Base-by-base conservation (phyloP, 2,329 filamentous ascomycete species). In the Colletotrichum sp. region DNA sequence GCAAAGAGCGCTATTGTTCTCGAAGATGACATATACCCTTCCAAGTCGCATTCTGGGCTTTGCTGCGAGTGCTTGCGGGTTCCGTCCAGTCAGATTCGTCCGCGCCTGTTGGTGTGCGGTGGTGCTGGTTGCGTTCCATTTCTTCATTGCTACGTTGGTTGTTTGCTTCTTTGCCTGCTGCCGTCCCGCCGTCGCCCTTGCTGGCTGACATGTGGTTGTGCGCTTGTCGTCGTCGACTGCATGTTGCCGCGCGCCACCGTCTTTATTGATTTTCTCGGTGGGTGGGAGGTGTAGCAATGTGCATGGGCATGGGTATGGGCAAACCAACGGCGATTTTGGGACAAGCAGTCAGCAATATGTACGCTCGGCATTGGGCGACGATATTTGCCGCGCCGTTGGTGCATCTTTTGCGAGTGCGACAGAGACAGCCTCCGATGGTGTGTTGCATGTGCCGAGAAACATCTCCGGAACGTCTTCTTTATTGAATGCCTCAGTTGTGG, bases 171-270 rank as follows among this genome's bases (percentile, higher is more conserved):
- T 70, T 70, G 52, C 32, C 52, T 64, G 55, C 15, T 44, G 39
- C 34, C 28, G 28, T 36, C 44, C 44, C 44, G 44, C 44, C 12
- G n/a, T 3, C 39, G 18, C 18, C 39, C 39, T 48, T 48, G n/a
- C 44, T 22, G 44, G n/a, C 44, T 52, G 44, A 52, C 44, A 52
- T 52, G 44, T 52, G 44, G 44, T 52, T 22, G 12, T 52, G 44
- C 44, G 57, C 26, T 71, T 64, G 57, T 71, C n/a, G 57, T 71
- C n/a, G 32, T 57, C n/a, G 8, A 28, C 26, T 68, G 73, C 71
- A 69, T 69, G 18, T 65, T 74, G 71, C 74, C 71, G 71, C 71
- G 71, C 74, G 74, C 64, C 73, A 57, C 32, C 32, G 36, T 48
- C 6, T 65, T 44, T 18, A 24, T 55, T 13, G 10, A 28, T 13